Evolutionary conservation across 1,284 basidiomycete species (phyloP), one percentile per base, ranked within the genome.

Genomic region (Trichosporon sp.): DNA sequence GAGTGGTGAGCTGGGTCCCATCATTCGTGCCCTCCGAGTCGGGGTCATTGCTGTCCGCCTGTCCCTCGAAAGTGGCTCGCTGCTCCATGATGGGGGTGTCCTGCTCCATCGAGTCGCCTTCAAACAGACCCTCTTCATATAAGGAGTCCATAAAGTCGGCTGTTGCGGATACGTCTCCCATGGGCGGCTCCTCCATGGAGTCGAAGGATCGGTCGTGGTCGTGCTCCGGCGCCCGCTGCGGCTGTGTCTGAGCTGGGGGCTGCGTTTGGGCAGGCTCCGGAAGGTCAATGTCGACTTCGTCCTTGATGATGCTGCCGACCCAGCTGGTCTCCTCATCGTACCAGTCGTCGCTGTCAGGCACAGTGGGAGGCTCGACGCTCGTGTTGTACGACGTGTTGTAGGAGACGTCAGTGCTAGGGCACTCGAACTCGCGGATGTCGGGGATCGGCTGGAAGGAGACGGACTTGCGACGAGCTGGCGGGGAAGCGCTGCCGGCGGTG

Each of bases 361-460:
- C 82, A 78, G 19, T 86, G 85, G n/a, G 64, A 59, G 31, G 49
- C 31, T 59, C 58, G 27, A 56, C 23, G 46, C 52, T 60, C 37
- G 31, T 65, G 23, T 71, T 65, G 10, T 73, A 71, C 52, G 75
- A 74, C 46, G 73, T 77, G 31, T 82, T 82, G 34, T 75, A 76
- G 11, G 76, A 79, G 27, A 84, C 82, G 21, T 82, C 80, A n/a
- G 81, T 78, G 46, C 87, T 87, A 49, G 88, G 86, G 16, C 83
- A 80, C 64, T 91, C 88, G 74, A 91, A 92, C 77, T 95, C 92
- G 64, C 95, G 82, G 27, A 96, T 91, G 70, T 95, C 91, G 69
- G 91, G 91, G 8, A 87, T 84, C 70, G 90, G 87, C 77, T 91
- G 86, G 70, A 92, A 96, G 0, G 88, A 92, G 56, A 96, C 94